Evolutionary conservation across 164 flowering plant species (phyloP), one percentile per base, ranked within the genome.

Genomic region (Aristolochia fimbriata): DNA sequence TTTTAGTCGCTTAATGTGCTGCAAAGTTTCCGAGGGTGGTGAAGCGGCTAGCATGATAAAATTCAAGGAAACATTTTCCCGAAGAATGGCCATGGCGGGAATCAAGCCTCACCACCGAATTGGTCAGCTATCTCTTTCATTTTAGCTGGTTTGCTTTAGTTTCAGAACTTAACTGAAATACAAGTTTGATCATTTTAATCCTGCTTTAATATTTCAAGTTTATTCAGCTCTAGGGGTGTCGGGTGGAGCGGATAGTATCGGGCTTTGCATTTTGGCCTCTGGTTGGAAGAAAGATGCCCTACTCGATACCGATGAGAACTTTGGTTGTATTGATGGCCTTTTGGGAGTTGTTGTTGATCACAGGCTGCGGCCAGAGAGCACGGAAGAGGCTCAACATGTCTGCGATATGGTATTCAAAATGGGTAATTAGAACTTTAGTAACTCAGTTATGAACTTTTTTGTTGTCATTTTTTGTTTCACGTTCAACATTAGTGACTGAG

Each of bases 171-270:
- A n/a, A 7, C 43, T 7, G 43, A 37, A 37, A 1, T 37, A 37
- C 12, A 3, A 37, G 43, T 7, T 37, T 10, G 12, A 10, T 37
- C 43, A 37, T 37, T 37, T 27, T 27, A 27, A 43, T 68, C 19
- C 70, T 17, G 31, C 13, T 48, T 48, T 17, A 17, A 21, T 30
- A 24, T 24, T 25, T 33, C 25, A 0, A 15, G 15, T 5, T 55
- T 66, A 60, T 71, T 48, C 73, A 91, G 97, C 96, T 50, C 17
- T 91, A 33, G 97, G 90, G 21, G 98, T 92, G 11, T 86, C 96
- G 23, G 98, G 98, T 5, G 98, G 98, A 6, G 85, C 95, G 10
- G 98, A 92, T 59, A 92, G 98, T 65, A 78, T 92, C 71, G 96
- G 94, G 0, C 70, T 92, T 4, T 88, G 95, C 63, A 77, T 78